phyloP scores from a whole-genome alignment of 169 alveolate species.

The Eimeria maxima region DNA sequence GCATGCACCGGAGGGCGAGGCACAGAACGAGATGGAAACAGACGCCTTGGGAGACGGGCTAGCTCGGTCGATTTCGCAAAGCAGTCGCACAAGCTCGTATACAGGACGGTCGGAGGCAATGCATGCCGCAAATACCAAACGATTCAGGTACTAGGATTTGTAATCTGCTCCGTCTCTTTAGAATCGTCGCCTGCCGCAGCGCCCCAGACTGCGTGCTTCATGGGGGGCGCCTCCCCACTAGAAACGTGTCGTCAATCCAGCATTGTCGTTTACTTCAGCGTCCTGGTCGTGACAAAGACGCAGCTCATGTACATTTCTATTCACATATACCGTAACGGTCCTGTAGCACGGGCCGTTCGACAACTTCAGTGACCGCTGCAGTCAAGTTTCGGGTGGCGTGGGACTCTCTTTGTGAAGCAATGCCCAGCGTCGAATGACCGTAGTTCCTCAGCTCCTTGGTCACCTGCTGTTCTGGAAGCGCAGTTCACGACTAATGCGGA shows the following conservation, averaged over 20 bases:
- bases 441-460: neutral
- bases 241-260: neutral
- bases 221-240: neutral
- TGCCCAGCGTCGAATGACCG: neutral
- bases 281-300: neutral
- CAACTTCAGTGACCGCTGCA: neutral
- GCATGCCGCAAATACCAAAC: constrained; percentile 76
- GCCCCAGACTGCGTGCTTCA: neutral
- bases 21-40: constrained; percentile 31
- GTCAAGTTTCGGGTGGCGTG: neutral
- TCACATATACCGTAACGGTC: neutral
- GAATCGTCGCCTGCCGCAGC: constrained; percentile 7
- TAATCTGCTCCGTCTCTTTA: neutral
- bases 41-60: constrained; percentile 20
- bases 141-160: constrained; percentile 43
- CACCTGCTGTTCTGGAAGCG: neutral
- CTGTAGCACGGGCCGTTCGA: neutral
- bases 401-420: neutral
- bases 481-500: neutral
- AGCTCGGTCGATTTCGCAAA: constrained; percentile 59
- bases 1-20: constrained; percentile 18
- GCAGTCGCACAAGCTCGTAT: constrained; percentile 76
- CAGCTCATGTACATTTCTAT: neutral
- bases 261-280: neutral
- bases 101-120: constrained; percentile 76